Evolutionary conservation across 306 rosid genomes (phyloP).

Genomic region (Senna siamea): DNA sequence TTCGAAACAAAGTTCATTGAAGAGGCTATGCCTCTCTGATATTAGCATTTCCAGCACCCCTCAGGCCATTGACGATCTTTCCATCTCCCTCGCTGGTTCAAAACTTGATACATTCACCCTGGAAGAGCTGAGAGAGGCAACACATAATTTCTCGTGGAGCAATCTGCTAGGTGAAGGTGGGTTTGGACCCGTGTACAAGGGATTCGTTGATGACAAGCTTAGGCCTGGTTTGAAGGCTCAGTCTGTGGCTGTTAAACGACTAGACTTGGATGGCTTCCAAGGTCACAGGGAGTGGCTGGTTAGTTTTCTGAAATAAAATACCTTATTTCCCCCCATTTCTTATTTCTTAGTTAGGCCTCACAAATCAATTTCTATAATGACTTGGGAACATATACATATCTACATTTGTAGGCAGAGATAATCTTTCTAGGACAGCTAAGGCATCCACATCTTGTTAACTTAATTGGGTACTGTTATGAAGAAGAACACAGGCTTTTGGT

Average conservation of each 20-base stretch:
- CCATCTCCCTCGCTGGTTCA: constrained; percentile 61
- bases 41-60: constrained; percentile 63
- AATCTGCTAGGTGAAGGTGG: constrained; percentile 90
- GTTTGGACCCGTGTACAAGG: constrained; percentile 90
- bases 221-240: constrained; percentile 71
- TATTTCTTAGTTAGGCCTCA: no score
- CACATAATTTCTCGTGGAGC: constrained; percentile 62
- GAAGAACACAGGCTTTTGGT: constrained; percentile 79
- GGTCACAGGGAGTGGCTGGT: constrained; percentile 98
- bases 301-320: constrained; percentile 36
- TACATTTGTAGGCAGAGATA: constrained; percentile 65
- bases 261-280: constrained; percentile 84
- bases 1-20: constrained; percentile 48
- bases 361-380: constrained; percentile 21
- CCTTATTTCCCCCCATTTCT: no score
- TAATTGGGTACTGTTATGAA: constrained; percentile 78
- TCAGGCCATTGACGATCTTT: constrained; percentile 62
- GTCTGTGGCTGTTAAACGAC: constrained; percentile 78
- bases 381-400: no score
- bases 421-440: constrained; percentile 82
- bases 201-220: constrained; percentile 69
- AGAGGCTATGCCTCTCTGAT: constrained; percentile 70
- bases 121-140: constrained; percentile 66
- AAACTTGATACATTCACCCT: constrained; percentile 72
- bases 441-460: constrained; percentile 77